Percentiles rank a stretch among this genome's conserved stretches.
Conservation (phyloP, 2,329 filamentous ascomycete genomes). For the Microcyclospora pomicola region DNA sequence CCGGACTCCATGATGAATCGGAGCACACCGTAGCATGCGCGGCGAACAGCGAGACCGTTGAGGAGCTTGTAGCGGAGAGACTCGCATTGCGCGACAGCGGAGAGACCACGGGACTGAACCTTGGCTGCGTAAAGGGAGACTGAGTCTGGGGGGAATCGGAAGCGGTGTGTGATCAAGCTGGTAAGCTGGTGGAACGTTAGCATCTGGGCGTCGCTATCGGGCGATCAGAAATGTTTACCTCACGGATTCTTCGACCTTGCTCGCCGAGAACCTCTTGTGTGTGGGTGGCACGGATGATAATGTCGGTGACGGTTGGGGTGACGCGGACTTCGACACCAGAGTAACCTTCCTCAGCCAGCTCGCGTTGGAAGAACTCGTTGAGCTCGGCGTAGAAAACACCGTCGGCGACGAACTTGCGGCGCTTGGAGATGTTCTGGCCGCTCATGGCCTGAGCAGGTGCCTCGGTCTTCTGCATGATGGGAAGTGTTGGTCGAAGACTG, state of each 20-base stretch:
- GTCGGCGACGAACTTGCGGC: conserved; percentile 63
- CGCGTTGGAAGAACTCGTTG: conserved; percentile 99
- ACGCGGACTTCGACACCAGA: conserved; percentile 99
- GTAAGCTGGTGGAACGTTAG: conserved; percentile 48
- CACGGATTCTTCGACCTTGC: conserved; percentile 98
- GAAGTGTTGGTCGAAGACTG: too few relatives aligned
- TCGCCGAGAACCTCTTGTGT: conserved; percentile 99
- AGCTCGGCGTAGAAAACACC: conserved; percentile 99
- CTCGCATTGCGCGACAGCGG: conserved; percentile 99
- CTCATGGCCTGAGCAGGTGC: conserved; percentile 13
- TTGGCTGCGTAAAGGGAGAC: conserved; percentile 99
- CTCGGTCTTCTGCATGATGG: neutral
- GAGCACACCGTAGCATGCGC: conserved; percentile 99
- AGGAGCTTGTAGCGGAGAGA: conserved; percentile 99
- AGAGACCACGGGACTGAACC: conserved; percentile 99
- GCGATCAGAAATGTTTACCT: conserved; percentile 28
- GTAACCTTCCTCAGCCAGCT: conserved; percentile 99
- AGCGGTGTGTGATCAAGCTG: conserved; percentile 99
- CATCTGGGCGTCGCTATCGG: neutral
- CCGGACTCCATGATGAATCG: conserved; percentile 98
- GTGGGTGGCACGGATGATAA: conserved; percentile 99
- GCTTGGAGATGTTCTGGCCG: conserved; percentile 56
- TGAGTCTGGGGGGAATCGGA: conserved; percentile 99
- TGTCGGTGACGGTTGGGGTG: conserved; percentile 98
- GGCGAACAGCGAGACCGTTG: conserved; percentile 95